Conservation (phyloP, 352 stramenopile species). For the Globisporangium irregulare region DNA sequence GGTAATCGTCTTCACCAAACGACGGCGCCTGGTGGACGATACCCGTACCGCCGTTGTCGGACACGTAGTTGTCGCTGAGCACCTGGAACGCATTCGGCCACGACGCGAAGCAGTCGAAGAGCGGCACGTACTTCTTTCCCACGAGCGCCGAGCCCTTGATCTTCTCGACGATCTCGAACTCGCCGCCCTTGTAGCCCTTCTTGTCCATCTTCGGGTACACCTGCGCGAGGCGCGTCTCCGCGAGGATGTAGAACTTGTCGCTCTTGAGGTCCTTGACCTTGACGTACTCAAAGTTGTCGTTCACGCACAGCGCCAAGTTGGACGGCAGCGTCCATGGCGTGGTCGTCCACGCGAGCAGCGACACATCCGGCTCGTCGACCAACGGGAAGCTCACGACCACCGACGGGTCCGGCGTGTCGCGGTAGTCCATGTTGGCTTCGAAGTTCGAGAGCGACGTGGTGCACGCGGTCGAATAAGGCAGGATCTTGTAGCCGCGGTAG, state of each 20-base stretch:
- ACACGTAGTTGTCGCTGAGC: slow-evolving; percentile 98
- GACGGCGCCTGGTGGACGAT: slow-evolving; percentile 98
- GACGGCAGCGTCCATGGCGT: slow-evolving; percentile 99
- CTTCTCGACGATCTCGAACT: slow-evolving; percentile 91
- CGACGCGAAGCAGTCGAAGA: slow-evolving; percentile 95
- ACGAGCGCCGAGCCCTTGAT: slow-evolving; percentile 93
- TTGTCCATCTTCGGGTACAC: slow-evolving; percentile 98
- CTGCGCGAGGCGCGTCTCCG: slow-evolving; percentile 91
- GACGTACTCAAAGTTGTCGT: slow-evolving; percentile 96
- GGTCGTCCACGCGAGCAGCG: slow-evolving; percentile 97
- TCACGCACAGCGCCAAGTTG: slow-evolving; percentile 98
- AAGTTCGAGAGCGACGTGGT: slow-evolving; percentile 99
- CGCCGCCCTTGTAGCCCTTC: slow-evolving; percentile 94
- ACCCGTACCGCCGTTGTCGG: slow-evolving; percentile 94
- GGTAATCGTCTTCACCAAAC: slow-evolving; percentile 99
- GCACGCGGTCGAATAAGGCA: slow-evolving; percentile 98
- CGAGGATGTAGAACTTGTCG: slow-evolving; percentile 93
- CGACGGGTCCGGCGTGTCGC: slow-evolving; percentile 97
- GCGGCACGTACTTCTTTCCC: slow-evolving; percentile 94
- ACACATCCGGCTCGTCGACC: slow-evolving; percentile 79
- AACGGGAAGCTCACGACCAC: slow-evolving; percentile 97
- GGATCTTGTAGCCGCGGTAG: slow-evolving; percentile 99
- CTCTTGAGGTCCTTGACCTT: slow-evolving; percentile 95
- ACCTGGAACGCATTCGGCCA: slow-evolving; percentile 94
- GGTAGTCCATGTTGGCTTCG: slow-evolving; percentile 99